A percentile compares a stretch with the other conserved stretches of the same genome.
Evolutionary conservation across 805 yeast species (phyloP).

Genomic region (Isabelozyma rhagii): DNA sequence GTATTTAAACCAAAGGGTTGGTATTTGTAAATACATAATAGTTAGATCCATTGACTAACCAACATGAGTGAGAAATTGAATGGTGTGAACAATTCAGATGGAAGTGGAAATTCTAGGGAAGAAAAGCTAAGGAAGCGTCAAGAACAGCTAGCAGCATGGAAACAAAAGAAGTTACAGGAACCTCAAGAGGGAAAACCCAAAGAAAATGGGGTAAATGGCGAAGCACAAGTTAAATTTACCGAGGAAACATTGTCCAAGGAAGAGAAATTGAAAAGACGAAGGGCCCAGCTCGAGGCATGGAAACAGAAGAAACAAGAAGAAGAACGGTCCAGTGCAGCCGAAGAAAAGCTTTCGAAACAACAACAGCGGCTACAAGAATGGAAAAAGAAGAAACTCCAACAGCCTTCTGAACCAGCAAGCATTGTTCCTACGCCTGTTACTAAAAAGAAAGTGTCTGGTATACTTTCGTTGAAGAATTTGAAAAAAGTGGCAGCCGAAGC

Average conservation of each 20-base stretch:
- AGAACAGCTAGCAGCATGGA: conserved; percentile 60
- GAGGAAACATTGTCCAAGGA: conserved; percentile 13
- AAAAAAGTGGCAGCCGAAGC: background rate
- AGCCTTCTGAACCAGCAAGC: background rate
- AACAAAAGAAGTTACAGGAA: conserved; percentile 42
- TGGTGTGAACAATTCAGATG: background rate
- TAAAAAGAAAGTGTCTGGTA: background rate
- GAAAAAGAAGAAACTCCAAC: conserved; percentile 36
- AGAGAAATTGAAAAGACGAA: conserved; percentile 40
- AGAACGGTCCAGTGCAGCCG: conserved; percentile 2
- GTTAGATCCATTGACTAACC: background rate
- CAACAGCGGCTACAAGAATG: conserved; percentile 48
- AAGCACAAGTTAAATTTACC: background rate
- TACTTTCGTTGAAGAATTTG: background rate
- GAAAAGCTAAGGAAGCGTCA: conserved; percentile 42
- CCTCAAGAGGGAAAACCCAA: background rate
- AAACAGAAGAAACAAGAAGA: conserved; percentile 33
- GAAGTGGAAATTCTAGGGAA: conserved; percentile 11
- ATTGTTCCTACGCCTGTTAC: background rate
- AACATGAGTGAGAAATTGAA: background rate
- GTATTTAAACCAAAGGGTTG: background rate
- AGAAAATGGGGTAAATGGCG: background rate
- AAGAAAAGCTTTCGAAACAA: conserved; percentile 20
- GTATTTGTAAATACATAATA: background rate
- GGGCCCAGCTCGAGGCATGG: conserved; percentile 59